phyloP scores from a whole-genome alignment of 441 rosid species.

The Theobroma grandiflorum region DNA sequence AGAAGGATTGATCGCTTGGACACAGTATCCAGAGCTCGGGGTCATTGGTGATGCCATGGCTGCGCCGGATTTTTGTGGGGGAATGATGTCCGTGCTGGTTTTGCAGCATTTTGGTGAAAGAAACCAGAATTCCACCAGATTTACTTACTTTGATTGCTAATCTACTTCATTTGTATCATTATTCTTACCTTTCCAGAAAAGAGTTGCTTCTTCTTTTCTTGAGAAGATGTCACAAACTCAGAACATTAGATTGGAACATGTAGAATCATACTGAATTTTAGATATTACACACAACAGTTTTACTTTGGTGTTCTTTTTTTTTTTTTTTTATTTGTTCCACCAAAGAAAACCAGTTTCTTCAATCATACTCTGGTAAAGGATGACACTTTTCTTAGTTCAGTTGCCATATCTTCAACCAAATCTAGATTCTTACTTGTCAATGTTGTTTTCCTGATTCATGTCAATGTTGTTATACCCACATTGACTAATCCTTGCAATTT shows the following conservation, averaged over 20 bases:
- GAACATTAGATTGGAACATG: background rate
- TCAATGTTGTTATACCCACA: slow-evolving; percentile 22
- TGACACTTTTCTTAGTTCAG: too few relatives aligned
- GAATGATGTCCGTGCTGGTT: slow-evolving; percentile 27
- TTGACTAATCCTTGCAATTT: slow-evolving; percentile 1
- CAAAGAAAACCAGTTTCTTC: too few relatives aligned
- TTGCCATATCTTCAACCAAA: too few relatives aligned
- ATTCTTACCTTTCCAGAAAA: too few relatives aligned
- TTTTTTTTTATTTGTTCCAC: too few relatives aligned
- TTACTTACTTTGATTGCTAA: background rate
- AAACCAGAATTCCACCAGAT: background rate
- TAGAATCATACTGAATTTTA: background rate
- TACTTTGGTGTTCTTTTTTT: too few relatives aligned
- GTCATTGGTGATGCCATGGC: slow-evolving; percentile 47
- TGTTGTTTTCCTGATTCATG: background rate
- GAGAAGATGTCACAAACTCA: too few relatives aligned
- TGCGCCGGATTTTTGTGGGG: slow-evolving; percentile 26
- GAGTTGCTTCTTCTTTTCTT: too few relatives aligned
- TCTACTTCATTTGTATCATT: too few relatives aligned
- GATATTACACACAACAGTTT: background rate
- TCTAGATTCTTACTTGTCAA: too few relatives aligned
- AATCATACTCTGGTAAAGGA: too few relatives aligned
- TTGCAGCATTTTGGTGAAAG: slow-evolving; percentile 19
- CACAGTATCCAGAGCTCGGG: slow-evolving; percentile 48
- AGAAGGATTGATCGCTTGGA: slow-evolving; percentile 36